Evolutionary conservation across 345 rosid species (phyloP).

Genomic region (Excoecaria agallocha): DNA sequence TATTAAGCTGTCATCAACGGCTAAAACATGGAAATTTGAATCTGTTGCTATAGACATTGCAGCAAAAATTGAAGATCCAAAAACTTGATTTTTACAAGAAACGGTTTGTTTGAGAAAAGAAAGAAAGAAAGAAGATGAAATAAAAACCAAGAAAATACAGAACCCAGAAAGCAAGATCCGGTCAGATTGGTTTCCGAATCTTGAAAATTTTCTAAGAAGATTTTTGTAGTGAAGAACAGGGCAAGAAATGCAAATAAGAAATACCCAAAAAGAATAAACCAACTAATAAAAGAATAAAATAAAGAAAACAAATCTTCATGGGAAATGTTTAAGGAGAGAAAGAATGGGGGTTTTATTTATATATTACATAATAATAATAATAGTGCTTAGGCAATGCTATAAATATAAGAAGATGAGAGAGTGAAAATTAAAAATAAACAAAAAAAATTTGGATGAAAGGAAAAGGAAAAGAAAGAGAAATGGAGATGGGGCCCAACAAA

Average conservation of each 20-base stretch:
- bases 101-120: not conserved
- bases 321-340: slow-evolving; percentile 32
- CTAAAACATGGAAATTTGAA: slow-evolving; percentile 43
- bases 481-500: slow-evolving; percentile 42
- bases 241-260: slow-evolving; percentile 36
- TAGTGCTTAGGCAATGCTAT: too few species aligned
- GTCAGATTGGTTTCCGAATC: slow-evolving; percentile 49
- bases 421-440: too few species aligned
- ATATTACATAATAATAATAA: not conserved
- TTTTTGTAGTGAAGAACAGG: slow-evolving; percentile 42
- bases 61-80: slow-evolving; percentile 20
- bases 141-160: slow-evolving; percentile 37
- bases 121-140: slow-evolving; percentile 13
- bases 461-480: not conserved
- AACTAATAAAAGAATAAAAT: slow-evolving; percentile 18
- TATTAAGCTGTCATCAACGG: slow-evolving; percentile 49
- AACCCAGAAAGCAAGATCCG: slow-evolving; percentile 52
- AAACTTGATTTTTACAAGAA: not conserved
- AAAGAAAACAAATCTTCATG: slow-evolving; percentile 31
- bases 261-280: slow-evolving; percentile 7
- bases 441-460: too few species aligned
- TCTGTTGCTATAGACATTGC: slow-evolving; percentile 58
- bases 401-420: not conserved
- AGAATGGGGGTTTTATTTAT: slow-evolving; percentile 22
- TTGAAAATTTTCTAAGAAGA: slow-evolving; percentile 38